Evolutionary conservation across 164 flowering plant genomes (phyloP).

Genomic region (Stephania cephalantha): DNA sequence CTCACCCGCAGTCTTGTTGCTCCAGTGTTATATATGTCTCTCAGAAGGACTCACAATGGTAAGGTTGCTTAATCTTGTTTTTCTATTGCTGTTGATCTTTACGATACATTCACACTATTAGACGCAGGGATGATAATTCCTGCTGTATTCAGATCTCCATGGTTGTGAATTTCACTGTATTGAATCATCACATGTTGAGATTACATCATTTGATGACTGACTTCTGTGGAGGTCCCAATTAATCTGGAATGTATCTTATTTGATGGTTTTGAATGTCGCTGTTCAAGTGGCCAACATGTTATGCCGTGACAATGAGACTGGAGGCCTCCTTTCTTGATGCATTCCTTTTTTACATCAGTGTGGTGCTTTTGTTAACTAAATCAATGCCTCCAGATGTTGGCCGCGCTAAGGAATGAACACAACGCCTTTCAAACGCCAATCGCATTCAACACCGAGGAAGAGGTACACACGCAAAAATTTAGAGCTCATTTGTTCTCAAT

Average conservation of each 20-base stretch:
- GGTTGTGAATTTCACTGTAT: neutral
- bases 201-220: neutral
- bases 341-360: neutral
- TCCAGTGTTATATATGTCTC: slow-evolving; percentile 75
- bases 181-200: neutral
- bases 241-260: neutral
- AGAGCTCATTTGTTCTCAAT: neutral
- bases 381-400: slow-evolving; percentile 66
- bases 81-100: neutral
- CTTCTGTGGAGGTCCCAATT: neutral
- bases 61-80: slow-evolving; percentile 15
- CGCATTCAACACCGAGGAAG: slow-evolving; percentile 76
- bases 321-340: neutral
- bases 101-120: neutral
- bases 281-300: neutral
- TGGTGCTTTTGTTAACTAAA: neutral
- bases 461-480: slow-evolving; percentile 41
- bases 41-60: slow-evolving; percentile 93
- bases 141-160: too few species aligned
- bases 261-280: neutral
- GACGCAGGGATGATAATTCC: neutral
- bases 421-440: slow-evolving; percentile 30
- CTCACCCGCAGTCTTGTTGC: slow-evolving; percentile 53
- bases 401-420: slow-evolving; percentile 73
- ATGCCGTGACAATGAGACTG: neutral